Evolutionary conservation across 1,139 yeast genomes (phyloP).

Genomic region (Candida freyschussii): DNA sequence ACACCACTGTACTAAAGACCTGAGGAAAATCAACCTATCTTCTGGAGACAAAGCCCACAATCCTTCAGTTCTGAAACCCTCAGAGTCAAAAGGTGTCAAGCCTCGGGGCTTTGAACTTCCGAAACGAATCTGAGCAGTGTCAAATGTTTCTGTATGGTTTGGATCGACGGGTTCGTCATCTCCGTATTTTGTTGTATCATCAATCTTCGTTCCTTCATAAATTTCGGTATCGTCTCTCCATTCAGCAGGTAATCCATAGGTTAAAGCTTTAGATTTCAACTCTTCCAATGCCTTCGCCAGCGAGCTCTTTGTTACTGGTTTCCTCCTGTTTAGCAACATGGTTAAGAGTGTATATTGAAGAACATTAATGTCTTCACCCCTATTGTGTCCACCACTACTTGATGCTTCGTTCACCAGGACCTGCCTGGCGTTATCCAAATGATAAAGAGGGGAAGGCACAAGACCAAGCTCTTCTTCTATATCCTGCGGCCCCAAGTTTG

Average conservation of each 20-base stretch:
- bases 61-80: slow-evolving; percentile 42
- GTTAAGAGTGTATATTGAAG: slow-evolving; percentile 36
- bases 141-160: slow-evolving; percentile 35
- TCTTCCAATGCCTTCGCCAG: slow-evolving; percentile 37
- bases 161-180: slow-evolving; percentile 35
- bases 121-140: slow-evolving; percentile 23
- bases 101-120: slow-evolving; percentile 25
- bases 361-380: slow-evolving; percentile 33
- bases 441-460: slow-evolving; percentile 17
- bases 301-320: slow-evolving; percentile 30
- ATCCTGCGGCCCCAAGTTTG: slow-evolving; percentile 42
- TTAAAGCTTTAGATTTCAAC: slow-evolving; percentile 33
- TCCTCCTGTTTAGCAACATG: slow-evolving; percentile 40
- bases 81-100: slow-evolving; percentile 29
- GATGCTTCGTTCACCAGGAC: slow-evolving; percentile 1
- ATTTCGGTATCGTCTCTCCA: slow-evolving; percentile 37
- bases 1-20: slow-evolving; percentile 48
- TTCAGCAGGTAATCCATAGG: slow-evolving; percentile 42
- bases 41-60: slow-evolving; percentile 40
- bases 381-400: slow-evolving; percentile 12
- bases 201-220: slow-evolving; percentile 17
- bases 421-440: slow-evolving; percentile 24
- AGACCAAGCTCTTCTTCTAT: slow-evolving; percentile 46
- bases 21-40: slow-evolving; percentile 44
- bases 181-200: slow-evolving; percentile 12